A percentile compares a stretch with the other conserved stretches of the same genome.
Conservation (phyloP, 129 eudicot genomes). For the Mikania micrantha region DNA sequence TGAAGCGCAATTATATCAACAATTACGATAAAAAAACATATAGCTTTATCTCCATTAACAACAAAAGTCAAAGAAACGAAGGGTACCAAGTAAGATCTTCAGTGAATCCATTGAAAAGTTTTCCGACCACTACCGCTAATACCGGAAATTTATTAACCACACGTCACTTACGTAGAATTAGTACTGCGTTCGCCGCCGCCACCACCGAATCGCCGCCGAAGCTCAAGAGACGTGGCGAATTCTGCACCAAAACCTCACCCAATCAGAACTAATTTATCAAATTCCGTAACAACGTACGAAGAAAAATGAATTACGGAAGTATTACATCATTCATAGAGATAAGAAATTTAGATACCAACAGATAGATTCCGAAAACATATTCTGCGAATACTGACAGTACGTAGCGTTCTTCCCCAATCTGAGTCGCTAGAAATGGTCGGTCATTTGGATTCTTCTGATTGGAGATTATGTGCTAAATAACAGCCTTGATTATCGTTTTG, state of each 20-base stretch:
- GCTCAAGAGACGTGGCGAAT: neutral
- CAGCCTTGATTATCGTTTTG: neutral
- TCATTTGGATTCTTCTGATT: constrained; percentile 4
- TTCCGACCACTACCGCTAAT: neutral
- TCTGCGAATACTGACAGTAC: neutral
- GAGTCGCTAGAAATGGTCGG: neutral
- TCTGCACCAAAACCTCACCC: neutral
- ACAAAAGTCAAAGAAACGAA: neutral
- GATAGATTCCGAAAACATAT: neutral
- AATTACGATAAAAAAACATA: no score
- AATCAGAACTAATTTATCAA: neutral
- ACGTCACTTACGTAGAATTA: no score
- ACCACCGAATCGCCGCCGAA: neutral
- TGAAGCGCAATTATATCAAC: no score
- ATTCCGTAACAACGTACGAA: neutral
- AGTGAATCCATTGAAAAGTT: neutral
- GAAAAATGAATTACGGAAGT: constrained; percentile 8
- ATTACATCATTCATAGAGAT: neutral
- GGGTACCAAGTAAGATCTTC: constrained; percentile 8
- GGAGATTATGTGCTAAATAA: neutral
- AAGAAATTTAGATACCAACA: neutral
- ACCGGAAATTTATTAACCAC: no score
- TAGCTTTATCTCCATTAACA: no score
- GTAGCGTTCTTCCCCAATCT: neutral
- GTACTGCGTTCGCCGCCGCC: neutral